Conservation (phyloP, 768 basidiomycete genomes). For the Rhodosporidiobolus sp. region DNA sequence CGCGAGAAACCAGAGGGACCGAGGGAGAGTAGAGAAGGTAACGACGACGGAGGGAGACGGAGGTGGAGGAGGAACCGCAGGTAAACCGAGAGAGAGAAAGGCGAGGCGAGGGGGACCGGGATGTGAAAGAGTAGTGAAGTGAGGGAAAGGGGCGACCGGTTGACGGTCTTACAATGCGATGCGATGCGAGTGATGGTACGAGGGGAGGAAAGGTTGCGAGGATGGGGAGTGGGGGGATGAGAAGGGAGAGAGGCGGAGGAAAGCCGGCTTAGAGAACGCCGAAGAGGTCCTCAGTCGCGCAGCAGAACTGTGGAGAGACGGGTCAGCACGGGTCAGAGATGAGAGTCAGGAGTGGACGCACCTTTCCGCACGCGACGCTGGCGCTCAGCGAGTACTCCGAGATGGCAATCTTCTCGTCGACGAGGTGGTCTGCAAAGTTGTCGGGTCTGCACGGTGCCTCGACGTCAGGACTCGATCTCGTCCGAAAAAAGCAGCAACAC, state of each 20-base stretch:
- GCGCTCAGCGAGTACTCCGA: constrained; percentile 69
- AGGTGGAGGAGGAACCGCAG: too few relatives aligned
- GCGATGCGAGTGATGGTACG: too few relatives aligned
- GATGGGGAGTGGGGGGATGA: background rate
- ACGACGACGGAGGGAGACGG: background rate
- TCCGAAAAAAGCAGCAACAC: constrained; percentile 12
- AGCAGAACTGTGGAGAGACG: constrained; percentile 65
- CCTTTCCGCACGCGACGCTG: constrained; percentile 94
- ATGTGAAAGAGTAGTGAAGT: background rate
- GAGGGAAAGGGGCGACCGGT: too few relatives aligned
- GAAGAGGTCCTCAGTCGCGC: constrained; percentile 72
- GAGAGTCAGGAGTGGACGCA: constrained; percentile 51
- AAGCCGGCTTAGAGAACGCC: constrained; percentile 23
- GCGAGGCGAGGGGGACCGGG: background rate
- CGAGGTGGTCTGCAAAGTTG: constrained; percentile 90
- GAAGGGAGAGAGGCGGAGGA: background rate
- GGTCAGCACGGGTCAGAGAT: constrained; percentile 16
- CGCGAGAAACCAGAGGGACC: background rate
- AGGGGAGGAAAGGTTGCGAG: too few relatives aligned
- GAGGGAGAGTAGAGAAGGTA: background rate
- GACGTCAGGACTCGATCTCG: too few relatives aligned
- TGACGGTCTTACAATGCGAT: too few relatives aligned
- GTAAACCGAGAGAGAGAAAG: background rate
- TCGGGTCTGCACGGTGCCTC: constrained; percentile 56
- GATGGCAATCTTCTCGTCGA: constrained; percentile 95